A percentile compares a stretch with the other conserved stretches of the same genome.
These are phyloP conservation scores for Zelopaecilomyces penicillatus DNA, from an alignment of 2,329 filamentous ascomycete genomes.

Conservation along the genomic window DNA sequence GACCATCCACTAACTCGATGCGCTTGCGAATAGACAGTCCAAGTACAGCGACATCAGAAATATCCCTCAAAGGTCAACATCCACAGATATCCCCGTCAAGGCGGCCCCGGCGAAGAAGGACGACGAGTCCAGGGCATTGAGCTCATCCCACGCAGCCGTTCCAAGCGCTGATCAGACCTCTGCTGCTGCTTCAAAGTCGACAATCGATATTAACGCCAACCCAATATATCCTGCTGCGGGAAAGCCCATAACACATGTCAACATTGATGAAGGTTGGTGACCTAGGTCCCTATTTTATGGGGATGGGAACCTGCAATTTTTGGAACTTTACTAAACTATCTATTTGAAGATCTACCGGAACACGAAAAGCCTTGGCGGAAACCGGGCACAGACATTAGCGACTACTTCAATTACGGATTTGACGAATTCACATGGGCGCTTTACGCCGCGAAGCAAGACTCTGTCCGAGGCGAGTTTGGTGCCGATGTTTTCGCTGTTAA, in stretches of 20 bases:
- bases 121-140: conserved; percentile 24
- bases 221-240: conserved; percentile 72
- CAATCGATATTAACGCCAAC: conserved; percentile 74
- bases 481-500: conserved; percentile 54
- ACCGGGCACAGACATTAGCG: conserved; percentile 86
- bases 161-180: conserved; percentile 47
- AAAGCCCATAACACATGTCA: conserved; percentile 69
- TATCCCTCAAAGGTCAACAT: conserved; percentile 51
- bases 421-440: conserved; percentile 97
- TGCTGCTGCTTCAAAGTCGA: conserved; percentile 67
- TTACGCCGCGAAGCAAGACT: conserved; percentile 84
- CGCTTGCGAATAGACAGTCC: conserved; percentile 37
- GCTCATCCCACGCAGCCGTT: conserved; percentile 22
- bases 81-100: conserved; percentile 42
- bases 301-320: too few species aligned
- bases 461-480: conserved; percentile 65
- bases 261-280: conserved; percentile 56
- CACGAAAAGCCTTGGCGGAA: conserved; percentile 93
- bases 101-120: conserved; percentile 39
- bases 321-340: conserved; percentile 5
- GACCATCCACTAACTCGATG: not conserved
- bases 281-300: not conserved
- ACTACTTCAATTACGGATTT: conserved; percentile 99
- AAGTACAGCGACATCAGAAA: conserved; percentile 59
- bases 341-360: conserved; percentile 51